Evolutionary conservation across 2,329 filamentous ascomycete genomes (phyloP).

Genomic region (Trichoderma arundinaceum): DNA sequence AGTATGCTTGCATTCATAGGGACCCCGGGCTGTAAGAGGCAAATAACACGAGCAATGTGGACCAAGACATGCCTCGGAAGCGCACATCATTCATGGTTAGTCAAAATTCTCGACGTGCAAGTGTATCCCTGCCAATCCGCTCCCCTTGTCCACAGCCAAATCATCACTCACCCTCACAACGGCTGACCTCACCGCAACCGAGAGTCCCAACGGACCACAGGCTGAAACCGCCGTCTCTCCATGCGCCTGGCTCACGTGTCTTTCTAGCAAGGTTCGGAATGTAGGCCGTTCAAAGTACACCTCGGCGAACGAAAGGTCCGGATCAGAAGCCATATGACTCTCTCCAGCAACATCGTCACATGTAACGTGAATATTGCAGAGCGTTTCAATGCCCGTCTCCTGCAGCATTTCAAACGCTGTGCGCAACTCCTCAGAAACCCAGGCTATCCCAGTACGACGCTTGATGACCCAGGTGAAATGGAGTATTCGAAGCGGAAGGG

Average conservation of each 20-base stretch:
- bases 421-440: background rate
- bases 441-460: background rate
- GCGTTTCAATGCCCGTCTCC: background rate
- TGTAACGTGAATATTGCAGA: no score
- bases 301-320: background rate
- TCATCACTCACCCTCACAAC: slow-evolving; percentile 12
- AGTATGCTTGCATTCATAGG: no score
- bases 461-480: no score
- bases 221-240: slow-evolving; percentile 15
- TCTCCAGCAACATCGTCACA: background rate
- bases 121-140: background rate
- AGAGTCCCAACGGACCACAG: background rate
- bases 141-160: slow-evolving; percentile 16
- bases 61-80: no score
- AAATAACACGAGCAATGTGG: no score
- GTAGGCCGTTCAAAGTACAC: slow-evolving; percentile 6
- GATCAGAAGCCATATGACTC: background rate
- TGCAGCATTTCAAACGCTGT: background rate
- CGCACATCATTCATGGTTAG: background rate
- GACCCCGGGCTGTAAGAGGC: no score
- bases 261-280: background rate
- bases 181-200: slow-evolving; percentile 10
- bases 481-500: no score
- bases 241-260: background rate
- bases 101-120: slow-evolving; percentile 22